Evolutionary conservation across 108 stramenopile species (phyloP), one percentile per base, ranked within the genome.

Genomic region (Cyclostephanos tholiformis): DNA sequence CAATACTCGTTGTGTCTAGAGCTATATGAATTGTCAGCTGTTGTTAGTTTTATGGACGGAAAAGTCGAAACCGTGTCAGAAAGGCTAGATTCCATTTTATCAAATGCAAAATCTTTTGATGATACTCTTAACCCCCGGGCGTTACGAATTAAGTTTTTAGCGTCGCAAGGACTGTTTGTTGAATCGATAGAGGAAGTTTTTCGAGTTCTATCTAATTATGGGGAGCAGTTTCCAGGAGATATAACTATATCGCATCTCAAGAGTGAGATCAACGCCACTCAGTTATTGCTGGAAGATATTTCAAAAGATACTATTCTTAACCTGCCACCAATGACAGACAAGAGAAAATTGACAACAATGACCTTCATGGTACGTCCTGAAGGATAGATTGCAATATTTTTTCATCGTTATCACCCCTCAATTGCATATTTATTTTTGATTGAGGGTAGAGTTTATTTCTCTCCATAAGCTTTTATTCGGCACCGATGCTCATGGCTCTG

Each of bases 21-120:
- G 68, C 14, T 57, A 25, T 59, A 57, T 57, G 53, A 57, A 30
- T 25, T 58, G 53, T 69, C 53, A 25, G 55, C 53, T n/a, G 22
- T 22, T 25, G 55, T 69, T 13, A 36, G 55, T n/a, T 69, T 69
- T 19, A 57, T 65, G n/a, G 36, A 39, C 48, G 61, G 61, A 62
- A 62, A 55, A 55, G 23, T 55, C 26, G 53, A 55, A 26, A 27
- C 53, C 14, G 53, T 55, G 9, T 25, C 53, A 1, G 26, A 8
- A 27, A 25, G 53, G 53, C 26, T 55, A 13, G 53, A 26, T 26
- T 55, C 23, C 26, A 55, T 55, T 55, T 26, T 55, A 13, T 55
- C 53, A 10, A 55, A 55, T 27, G 53, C 53, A 26, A 25, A 27
- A 25, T 55, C 53, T 2, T 55, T 26, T 27, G 26, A 55, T 26